Conservation (phyloP, 257 asterid genomes). For the Nicotiana tomentosiformis region DNA sequence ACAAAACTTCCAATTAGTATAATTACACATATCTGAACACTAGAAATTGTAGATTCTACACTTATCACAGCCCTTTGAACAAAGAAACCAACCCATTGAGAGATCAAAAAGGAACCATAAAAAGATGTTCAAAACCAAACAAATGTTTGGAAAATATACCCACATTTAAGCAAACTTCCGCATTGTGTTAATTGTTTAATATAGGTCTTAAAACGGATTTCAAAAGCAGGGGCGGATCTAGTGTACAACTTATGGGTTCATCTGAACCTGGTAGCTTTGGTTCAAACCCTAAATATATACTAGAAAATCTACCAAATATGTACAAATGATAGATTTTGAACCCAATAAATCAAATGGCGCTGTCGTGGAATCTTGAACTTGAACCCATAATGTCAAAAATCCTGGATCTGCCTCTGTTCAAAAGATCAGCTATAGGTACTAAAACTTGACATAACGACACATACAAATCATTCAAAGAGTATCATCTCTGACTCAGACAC, state of each 20-base stretch:
- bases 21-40: background rate
- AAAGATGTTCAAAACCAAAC: background rate
- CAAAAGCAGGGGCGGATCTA: background rate
- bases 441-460: background rate
- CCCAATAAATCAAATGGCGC: too few species aligned
- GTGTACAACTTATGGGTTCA: background rate
- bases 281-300: too few species aligned
- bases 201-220: background rate
- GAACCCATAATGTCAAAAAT: too few species aligned
- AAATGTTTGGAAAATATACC: background rate
- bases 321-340: too few species aligned
- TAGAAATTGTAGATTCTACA: background rate
- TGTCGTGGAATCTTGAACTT: too few species aligned
- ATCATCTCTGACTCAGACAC: background rate
- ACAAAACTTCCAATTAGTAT: constrained; percentile 16
- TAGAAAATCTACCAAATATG: too few species aligned
- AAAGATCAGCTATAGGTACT: background rate
- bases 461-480: background rate
- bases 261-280: too few species aligned
- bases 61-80: background rate
- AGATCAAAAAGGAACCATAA: background rate
- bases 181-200: background rate
- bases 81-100: background rate
- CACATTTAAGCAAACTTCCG: background rate
- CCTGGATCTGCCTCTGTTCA: background rate